Percentiles rank a stretch among this genome's conserved stretches.
Evolutionary conservation across 1,284 basidiomycete genomes (phyloP).

Genomic region (Neotropicomus parvogracilis): DNA sequence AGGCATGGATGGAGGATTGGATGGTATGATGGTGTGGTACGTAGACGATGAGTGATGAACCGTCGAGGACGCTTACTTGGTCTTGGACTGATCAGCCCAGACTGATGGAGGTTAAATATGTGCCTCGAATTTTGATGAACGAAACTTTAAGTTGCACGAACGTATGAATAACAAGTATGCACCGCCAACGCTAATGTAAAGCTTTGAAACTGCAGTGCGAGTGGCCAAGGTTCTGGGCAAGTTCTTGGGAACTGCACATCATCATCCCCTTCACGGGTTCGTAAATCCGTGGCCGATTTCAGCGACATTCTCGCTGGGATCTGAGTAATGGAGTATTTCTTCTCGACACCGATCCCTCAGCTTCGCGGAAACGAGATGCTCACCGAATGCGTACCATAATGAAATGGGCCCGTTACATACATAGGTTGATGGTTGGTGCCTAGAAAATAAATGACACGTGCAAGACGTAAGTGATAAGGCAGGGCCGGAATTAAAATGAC

Average conservation of each 20-base stretch:
- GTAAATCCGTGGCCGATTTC: no score
- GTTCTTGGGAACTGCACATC: background rate
- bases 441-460: no score
- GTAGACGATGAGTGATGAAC: background rate
- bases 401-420: no score
- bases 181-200: background rate
- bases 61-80: background rate
- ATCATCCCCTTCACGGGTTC: no score
- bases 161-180: conserved; percentile 7
- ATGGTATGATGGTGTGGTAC: background rate
- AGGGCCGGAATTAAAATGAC: no score
- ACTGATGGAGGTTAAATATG: conserved; percentile 10
- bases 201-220: background rate
- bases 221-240: background rate
- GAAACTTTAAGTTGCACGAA: background rate
- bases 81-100: background rate
- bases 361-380: no score
- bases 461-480: no score
- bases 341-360: no score
- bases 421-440: no score
- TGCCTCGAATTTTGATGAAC: background rate
- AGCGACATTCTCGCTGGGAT: no score
- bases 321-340: no score
- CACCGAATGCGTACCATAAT: no score
- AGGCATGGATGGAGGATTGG: background rate